These are phyloP conservation scores for Penicillium sumatraense DNA, from an alignment of 2,329 filamentous ascomycete species.

Conservation along the genomic window DNA sequence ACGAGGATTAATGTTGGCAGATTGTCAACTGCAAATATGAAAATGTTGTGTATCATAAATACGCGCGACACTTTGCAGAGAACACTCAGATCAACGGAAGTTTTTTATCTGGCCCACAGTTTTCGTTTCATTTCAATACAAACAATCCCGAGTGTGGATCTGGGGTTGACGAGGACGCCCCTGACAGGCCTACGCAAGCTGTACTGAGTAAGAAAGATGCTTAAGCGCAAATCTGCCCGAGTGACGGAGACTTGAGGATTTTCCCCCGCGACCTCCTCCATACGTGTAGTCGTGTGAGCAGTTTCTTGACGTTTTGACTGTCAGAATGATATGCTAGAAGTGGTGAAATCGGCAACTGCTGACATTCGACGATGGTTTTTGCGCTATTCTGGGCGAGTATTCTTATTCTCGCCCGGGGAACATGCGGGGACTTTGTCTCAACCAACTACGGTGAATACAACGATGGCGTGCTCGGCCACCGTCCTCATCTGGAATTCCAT, in stretches of 20 bases:
- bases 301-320: background rate
- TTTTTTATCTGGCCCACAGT: background rate
- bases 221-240: background rate
- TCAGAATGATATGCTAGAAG: background rate
- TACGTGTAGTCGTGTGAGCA: background rate
- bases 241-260: background rate
- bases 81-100: too few relatives aligned
- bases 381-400: background rate
- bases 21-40: background rate
- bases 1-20: background rate
- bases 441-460: constrained; percentile 16
- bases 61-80: too few relatives aligned
- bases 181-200: constrained; percentile 2
- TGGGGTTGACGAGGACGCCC: background rate
- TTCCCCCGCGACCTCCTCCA: background rate
- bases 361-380: background rate
- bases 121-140: background rate
- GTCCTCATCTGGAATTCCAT: constrained; percentile 16
- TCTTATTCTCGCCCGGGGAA: background rate
- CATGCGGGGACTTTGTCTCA: constrained; percentile 12
- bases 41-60: too few relatives aligned
- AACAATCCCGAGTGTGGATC: background rate
- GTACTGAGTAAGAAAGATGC: too few relatives aligned
- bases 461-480: constrained; percentile 11
- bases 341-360: background rate